These are phyloP conservation scores for Ophiostoma perfectum DNA, from an alignment of 2,329 filamentous ascomycete species.

Conservation along the genomic window DNA sequence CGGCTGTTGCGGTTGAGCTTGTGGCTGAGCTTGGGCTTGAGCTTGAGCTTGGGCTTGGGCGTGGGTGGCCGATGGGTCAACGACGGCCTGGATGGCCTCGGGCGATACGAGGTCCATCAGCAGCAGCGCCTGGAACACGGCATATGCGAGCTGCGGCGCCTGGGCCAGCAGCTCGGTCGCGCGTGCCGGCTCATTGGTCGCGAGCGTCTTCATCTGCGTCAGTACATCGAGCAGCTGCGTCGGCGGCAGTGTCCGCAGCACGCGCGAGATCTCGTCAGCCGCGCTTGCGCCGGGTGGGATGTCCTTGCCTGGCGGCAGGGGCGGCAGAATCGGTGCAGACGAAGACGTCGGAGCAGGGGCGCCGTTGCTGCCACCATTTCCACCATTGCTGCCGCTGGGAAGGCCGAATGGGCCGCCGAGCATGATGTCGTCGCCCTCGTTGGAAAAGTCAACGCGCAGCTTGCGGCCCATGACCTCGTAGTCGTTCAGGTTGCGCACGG, in stretches of 20 bases:
- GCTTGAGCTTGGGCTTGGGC: constrained; percentile 25
- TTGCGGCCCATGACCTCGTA: constrained; percentile 93
- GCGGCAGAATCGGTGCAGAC: constrained; percentile 47
- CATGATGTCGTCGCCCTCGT: constrained; percentile 50
- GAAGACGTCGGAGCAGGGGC: constrained; percentile 47
- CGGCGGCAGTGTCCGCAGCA: constrained; percentile 77
- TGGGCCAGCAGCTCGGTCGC: constrained; percentile 81
- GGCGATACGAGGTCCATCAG: constrained; percentile 90
- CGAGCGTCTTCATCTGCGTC: constrained; percentile 86
- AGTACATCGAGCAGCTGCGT: constrained; percentile 90
- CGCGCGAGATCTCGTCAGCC: constrained; percentile 86
- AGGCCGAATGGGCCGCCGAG: constrained; percentile 1
- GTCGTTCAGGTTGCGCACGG: constrained; percentile 92
- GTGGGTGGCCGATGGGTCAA: constrained; percentile 37
- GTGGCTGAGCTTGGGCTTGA: neutral
- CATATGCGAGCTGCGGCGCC: constrained; percentile 88
- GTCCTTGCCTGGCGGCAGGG: constrained; percentile 70
- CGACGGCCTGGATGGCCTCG: constrained; percentile 71
- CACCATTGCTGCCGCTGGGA: neutral
- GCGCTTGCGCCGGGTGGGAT: constrained; percentile 76
- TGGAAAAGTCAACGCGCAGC: constrained; percentile 90
- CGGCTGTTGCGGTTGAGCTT: constrained; percentile 40
- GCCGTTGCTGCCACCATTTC: neutral
- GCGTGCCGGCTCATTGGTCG: constrained; percentile 72
- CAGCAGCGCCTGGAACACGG: constrained; percentile 88